A percentile compares a stretch with the other conserved stretches of the same genome.
Evolutionary conservation across 495 filamentous ascomycete species (phyloP).

Genomic region (Aspergillus campestris): DNA sequence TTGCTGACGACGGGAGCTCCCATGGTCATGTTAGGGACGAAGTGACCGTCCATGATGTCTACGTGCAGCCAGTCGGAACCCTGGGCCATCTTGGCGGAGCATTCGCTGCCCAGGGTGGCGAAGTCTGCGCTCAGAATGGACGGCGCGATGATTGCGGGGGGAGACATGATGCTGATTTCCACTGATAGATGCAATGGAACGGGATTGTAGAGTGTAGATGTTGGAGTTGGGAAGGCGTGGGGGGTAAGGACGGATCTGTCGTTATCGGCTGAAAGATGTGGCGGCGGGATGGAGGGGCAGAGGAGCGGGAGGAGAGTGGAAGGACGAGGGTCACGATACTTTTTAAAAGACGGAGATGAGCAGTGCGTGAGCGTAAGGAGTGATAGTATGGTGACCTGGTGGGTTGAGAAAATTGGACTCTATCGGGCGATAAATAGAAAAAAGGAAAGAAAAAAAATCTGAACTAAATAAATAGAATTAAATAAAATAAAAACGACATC

Average conservation of each 20-base stretch:
- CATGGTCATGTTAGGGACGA: constrained; percentile 97
- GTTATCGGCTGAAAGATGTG: not conserved
- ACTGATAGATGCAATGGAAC: not conserved
- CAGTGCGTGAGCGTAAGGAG: no score
- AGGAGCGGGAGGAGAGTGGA: not conserved
- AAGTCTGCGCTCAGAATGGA: constrained; percentile 98
- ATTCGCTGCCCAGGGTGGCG: constrained; percentile 74
- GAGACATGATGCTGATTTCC: constrained; percentile 52
- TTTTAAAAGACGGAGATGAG: no score
- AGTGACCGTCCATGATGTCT: constrained; percentile 96
- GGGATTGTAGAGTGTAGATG: not conserved
- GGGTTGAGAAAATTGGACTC: not conserved
- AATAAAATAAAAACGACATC: constrained; percentile 8
- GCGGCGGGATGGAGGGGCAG: not conserved
- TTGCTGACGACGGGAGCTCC: constrained; percentile 90
- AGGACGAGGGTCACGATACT: not conserved
- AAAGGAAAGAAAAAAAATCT: not conserved
- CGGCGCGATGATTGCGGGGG: constrained; percentile 87
- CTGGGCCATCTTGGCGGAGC: constrained; percentile 67
- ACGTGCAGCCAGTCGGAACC: constrained; percentile 74
- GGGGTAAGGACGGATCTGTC: not conserved
- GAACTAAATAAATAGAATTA: not conserved
- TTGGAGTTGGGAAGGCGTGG: not conserved
- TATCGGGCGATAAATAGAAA: not conserved
- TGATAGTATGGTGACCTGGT: no score